Conservation (phyloP, 148 eudicot species). For the Chenopodium quinoa region DNA sequence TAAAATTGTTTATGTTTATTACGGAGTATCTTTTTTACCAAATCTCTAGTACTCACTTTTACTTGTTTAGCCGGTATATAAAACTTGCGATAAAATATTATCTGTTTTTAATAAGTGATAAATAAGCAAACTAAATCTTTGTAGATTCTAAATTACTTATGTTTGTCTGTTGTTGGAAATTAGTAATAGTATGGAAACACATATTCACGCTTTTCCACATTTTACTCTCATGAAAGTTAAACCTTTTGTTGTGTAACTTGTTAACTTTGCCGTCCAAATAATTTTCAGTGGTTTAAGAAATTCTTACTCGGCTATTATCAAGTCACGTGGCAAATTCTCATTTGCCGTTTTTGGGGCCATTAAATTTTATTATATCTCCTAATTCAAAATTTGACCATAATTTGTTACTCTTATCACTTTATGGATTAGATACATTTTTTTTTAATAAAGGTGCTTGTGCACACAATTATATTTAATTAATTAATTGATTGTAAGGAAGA, state of each 20-base stretch:
- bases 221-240: neutral
- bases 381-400: neutral
- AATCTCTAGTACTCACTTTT: too few species aligned
- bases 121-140: too few species aligned
- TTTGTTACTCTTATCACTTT: neutral
- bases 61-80: neutral
- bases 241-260: neutral
- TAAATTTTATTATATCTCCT: neutral
- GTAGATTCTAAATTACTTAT: too few species aligned
- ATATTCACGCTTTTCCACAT: neutral
- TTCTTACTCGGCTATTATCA: neutral
- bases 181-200: neutral
- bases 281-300: neutral
- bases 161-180: neutral
- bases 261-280: neutral
- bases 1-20: too few species aligned
- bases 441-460: neutral
- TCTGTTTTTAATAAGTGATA: too few species aligned
- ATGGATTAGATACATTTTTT: too few species aligned
- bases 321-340: neutral
- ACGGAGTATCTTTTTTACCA: too few species aligned
- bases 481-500: neutral
- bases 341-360: neutral
- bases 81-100: neutral
- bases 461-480: neutral